Evolutionary conservation across 345 rosid genomes (phyloP).

Genomic region (Linum lewisii): DNA sequence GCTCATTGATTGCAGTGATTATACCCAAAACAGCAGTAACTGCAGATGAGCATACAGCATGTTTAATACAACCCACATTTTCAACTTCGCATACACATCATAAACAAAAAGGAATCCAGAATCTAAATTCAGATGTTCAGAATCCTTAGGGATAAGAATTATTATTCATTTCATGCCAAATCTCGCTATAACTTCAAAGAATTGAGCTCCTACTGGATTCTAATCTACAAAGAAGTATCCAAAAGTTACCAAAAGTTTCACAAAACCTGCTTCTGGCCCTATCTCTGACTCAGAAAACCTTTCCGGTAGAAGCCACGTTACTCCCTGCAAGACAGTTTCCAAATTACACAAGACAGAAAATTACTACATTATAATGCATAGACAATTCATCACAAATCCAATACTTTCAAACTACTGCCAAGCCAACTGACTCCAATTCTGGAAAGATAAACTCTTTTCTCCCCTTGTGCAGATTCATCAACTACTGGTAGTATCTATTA

Average conservation of each 20-base stretch:
- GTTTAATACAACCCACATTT: constrained; percentile 11
- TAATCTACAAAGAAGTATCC: constrained; percentile 35
- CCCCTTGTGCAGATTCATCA: neutral
- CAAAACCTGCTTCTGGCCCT: constrained; percentile 99
- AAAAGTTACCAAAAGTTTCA: constrained; percentile 66
- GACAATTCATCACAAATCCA: neutral
- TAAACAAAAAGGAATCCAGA: neutral
- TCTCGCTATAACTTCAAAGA: neutral
- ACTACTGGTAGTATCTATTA: too few species aligned
- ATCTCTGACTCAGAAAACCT: constrained; percentile 86
- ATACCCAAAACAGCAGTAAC: constrained; percentile 79
- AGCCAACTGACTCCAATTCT: neutral
- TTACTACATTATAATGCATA: neutral
- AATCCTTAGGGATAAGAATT: neutral
- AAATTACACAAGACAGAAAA: constrained; percentile 11
- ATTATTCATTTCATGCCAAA: too few species aligned
- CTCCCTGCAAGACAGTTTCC: constrained; percentile 46
- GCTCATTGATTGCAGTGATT: constrained; percentile 73
- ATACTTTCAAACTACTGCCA: neutral
- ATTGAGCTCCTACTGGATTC: constrained; percentile 9
- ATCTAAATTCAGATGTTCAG: neutral
- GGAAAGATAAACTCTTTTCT: neutral
- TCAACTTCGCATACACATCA: constrained; percentile 1
- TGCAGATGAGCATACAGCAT: constrained; percentile 36
- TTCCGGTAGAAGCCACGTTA: constrained; percentile 93